Percentiles rank a stretch among this genome's conserved stretches.
These are phyloP conservation scores for Rhizoctonia solani DNA, from an alignment of 1,284 basidiomycete species.

Conservation along the genomic window DNA sequence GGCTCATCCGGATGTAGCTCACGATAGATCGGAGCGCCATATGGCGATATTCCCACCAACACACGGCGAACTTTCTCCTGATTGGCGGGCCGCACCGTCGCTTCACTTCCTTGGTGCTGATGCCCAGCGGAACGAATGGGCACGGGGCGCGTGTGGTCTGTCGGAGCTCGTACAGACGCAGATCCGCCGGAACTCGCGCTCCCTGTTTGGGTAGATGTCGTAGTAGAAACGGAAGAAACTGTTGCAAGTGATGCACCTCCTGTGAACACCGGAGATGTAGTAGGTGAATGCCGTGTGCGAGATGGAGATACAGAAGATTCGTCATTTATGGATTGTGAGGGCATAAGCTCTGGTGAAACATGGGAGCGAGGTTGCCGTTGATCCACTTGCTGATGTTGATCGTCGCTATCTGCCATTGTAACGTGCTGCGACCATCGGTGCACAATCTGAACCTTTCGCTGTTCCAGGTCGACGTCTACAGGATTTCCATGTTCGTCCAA, in stretches of 20 bases:
- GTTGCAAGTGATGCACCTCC: slow-evolving; percentile 21
- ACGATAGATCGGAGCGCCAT: slow-evolving; percentile 30
- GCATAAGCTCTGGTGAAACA: neutral
- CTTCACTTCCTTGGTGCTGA: slow-evolving; percentile 27
- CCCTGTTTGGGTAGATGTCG: slow-evolving; percentile 13
- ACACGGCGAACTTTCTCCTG: slow-evolving; percentile 27
- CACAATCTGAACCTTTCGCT: slow-evolving; percentile 26
- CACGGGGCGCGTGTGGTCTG: neutral
- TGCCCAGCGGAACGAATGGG: slow-evolving; percentile 13
- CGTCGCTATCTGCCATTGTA: neutral
- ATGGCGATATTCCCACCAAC: slow-evolving; percentile 31
- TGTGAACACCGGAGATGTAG: neutral
- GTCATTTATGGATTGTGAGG: neutral
- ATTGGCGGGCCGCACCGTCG: slow-evolving; percentile 13
- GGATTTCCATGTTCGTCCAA: slow-evolving; percentile 30
- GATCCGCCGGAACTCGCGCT: slow-evolving; percentile 22
- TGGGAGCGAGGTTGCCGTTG: slow-evolving; percentile 1
- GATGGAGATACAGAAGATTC: slow-evolving; percentile 16
- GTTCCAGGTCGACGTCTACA: slow-evolving; percentile 15
- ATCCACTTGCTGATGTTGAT: neutral
- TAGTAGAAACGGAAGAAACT: slow-evolving; percentile 19
- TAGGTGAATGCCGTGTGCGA: slow-evolving; percentile 5
- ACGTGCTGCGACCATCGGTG: slow-evolving; percentile 15
- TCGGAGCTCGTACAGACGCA: slow-evolving; percentile 13
- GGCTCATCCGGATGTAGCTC: slow-evolving; percentile 18